A percentile compares a stretch with the other conserved stretches of the same genome.
phyloP scores from a whole-genome alignment of 306 rosid species.

The Mimosa pudica region DNA sequence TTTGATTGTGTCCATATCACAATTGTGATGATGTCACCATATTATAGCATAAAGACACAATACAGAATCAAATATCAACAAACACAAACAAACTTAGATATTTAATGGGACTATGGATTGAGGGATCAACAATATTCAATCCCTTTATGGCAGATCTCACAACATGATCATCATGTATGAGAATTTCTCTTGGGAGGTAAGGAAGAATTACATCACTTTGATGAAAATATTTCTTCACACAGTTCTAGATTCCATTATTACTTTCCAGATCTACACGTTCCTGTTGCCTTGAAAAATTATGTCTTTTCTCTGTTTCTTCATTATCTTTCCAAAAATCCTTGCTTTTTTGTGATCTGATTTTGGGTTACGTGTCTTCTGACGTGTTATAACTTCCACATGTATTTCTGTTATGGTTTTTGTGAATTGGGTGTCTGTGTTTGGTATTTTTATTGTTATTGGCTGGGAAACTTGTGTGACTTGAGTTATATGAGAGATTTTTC shows the following conservation, averaged over 20 bases:
- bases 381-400: neutral
- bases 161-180: neutral
- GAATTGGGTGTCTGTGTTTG: neutral
- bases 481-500: neutral
- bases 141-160: neutral
- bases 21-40: neutral
- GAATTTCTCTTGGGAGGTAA: neutral
- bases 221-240: neutral
- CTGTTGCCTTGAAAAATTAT: neutral
- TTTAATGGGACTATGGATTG: neutral
- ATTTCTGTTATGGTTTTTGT: neutral
- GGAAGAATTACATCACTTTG: neutral
- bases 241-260: neutral
- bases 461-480: neutral
- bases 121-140: neutral
- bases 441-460: neutral
- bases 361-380: neutral
- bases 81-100: neutral
- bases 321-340: neutral
- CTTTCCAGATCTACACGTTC: neutral
- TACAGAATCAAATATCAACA: neutral
- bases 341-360: neutral
- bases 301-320: constrained; percentile 5
- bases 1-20: neutral
- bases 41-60: neutral